Base-by-base conservation (phyloP, 176 grass and related monocot species). In the Coix lacrymajobi region DNA sequence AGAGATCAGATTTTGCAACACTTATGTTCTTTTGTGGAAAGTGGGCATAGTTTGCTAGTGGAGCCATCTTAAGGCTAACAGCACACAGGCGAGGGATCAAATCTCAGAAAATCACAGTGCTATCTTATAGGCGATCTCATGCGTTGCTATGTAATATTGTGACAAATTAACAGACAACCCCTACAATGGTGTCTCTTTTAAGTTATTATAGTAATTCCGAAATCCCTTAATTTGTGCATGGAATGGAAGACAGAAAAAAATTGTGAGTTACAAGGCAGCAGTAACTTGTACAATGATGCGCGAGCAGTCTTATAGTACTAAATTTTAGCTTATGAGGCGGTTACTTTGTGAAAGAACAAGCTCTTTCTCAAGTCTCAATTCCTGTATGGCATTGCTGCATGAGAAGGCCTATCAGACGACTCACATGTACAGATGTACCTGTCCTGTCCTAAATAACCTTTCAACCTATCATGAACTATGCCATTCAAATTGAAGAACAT, bases 1-100 rank as follows among this genome's bases (percentile, higher is more conserved):
- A 64, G 65, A 89, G 71, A 19, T 45, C 36, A 66, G 36, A 71
- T 78, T 51, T 40, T 60, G 51, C 40, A 57, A 83, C 32, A 73
- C 16, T 45, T 26, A 0, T 48, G 66, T 67, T 69, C 14, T 39
- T 40, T 56, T 25, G 22, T 37, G 20, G 33, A 52, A 51, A 48
- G 4, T 10, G 4, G 11, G 13, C 31, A 79, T 49, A 66, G 41
- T 24, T 49, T 7, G 20, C 19, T 24, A 49, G 43, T 1, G 1
- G 3, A 79, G 29, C 14, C 61, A 41, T 65, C 40, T 79, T 51
- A 79, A 78, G 29, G 44, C 31, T 68, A 52, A 52, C n/a, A 80
- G 20, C 51, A 25, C 14, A 80, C 12, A 69, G 48, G 24, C 63
- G 20, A 68, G 15, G 32, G 31, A 39, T 19, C 31, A 68, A 80